These are phyloP conservation scores for Geosmithia morbida DNA, from an alignment of 2,329 filamentous ascomycete species.

Conservation along the genomic window DNA sequence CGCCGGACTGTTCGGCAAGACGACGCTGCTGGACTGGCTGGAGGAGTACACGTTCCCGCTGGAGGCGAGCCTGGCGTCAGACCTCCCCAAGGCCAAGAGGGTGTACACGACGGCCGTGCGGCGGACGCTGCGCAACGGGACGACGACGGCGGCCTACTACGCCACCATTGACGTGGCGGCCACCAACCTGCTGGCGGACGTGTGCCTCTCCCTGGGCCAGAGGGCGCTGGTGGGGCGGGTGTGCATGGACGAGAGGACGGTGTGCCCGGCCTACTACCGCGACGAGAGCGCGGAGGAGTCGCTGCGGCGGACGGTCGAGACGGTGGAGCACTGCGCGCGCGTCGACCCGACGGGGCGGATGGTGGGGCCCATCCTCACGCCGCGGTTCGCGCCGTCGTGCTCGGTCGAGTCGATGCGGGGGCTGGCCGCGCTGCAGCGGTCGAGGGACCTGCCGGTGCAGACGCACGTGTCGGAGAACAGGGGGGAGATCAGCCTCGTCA, in stretches of 20 bases:
- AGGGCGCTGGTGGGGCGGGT: conserved; percentile 82
- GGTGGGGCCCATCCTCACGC: conserved; percentile 69
- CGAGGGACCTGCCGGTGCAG: conserved; percentile 57
- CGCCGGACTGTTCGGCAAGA: conserved; percentile 82
- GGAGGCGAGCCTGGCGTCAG: conserved; percentile 55
- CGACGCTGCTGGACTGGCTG: conserved; percentile 86
- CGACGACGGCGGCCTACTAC: conserved; percentile 89
- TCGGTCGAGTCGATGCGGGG: conserved; percentile 41
- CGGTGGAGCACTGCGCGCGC: conserved; percentile 48
- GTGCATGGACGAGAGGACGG: conserved; percentile 68
- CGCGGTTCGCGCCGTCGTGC: conserved; percentile 51
- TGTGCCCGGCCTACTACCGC: conserved; percentile 65
- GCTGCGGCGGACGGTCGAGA: conserved; percentile 38
- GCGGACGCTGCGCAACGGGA: conserved; percentile 76
- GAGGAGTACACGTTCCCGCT: conserved; percentile 91
- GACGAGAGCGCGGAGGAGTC: conserved; percentile 52
- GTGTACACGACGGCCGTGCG: conserved; percentile 70
- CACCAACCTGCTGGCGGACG: conserved; percentile 80
- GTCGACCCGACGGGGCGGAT: conserved; percentile 54
- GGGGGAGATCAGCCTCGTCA: conserved; percentile 58
- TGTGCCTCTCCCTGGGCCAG: conserved; percentile 70
- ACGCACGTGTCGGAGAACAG: conserved; percentile 84
- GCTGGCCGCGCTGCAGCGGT: conserved; percentile 49
- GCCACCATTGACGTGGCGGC: conserved; percentile 76
- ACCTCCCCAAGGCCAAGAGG: conserved; percentile 44